Evolutionary conservation across 2,329 filamentous ascomycete genomes (phyloP).

Genomic region (Geoglossum cookeanum): DNA sequence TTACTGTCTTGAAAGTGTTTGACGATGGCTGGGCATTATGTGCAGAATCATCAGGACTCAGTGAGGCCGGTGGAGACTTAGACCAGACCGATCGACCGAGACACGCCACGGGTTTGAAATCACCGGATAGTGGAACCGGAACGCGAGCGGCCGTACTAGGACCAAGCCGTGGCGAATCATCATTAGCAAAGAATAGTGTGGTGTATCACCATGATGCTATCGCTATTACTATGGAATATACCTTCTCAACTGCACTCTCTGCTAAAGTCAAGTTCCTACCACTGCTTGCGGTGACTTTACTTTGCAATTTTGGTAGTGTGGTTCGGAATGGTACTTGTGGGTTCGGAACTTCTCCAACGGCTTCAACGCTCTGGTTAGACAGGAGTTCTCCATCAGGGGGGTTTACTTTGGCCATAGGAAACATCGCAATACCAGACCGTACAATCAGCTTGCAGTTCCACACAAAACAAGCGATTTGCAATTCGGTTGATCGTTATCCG

Average conservation of each 20-base stretch:
- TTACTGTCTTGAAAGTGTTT: background rate
- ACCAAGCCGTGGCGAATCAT: background rate
- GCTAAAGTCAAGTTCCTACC: background rate
- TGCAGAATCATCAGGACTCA: background rate
- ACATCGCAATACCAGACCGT: background rate
- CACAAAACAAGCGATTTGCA: background rate
- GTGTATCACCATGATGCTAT: background rate
- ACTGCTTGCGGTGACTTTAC: background rate
- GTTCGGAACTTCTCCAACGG: background rate
- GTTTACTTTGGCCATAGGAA: too few species aligned
- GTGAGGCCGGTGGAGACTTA: background rate
- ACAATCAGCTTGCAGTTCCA: background rate
- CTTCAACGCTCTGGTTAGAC: background rate
- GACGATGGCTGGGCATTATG: constrained; percentile 2
- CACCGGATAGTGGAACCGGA: background rate
- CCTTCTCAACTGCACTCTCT: background rate
- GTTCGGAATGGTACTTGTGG: background rate
- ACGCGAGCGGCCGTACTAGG: background rate
- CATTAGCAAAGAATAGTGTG: background rate
- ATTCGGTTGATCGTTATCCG: background rate
- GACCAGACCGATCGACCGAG: background rate
- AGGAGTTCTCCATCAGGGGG: too few species aligned
- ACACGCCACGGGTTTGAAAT: background rate
- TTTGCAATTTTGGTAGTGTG: background rate
- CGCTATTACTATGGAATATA: background rate